Evolutionary conservation across 2,329 filamentous ascomycete genomes (phyloP).

Genomic region (Sporothrix luriei): DNA sequence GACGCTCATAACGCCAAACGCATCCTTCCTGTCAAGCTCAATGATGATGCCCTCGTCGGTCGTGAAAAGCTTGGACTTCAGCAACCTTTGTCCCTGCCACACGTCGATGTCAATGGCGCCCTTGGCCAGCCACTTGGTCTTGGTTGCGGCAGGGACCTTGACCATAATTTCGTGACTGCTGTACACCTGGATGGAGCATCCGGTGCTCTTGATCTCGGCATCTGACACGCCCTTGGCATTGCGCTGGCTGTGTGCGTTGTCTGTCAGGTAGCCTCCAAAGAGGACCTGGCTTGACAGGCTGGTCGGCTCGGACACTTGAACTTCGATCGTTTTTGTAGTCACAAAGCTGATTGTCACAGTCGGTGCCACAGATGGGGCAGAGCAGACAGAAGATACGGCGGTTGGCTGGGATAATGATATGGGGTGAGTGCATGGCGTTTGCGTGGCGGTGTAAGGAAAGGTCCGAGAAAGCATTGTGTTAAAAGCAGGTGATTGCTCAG

Average conservation of each 20-base stretch:
- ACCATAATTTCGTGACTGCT: slow-evolving; percentile 58
- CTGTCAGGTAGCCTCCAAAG: slow-evolving; percentile 49
- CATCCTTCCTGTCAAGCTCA: slow-evolving; percentile 56
- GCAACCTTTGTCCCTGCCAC: slow-evolving; percentile 50
- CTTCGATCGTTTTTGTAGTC: slow-evolving; percentile 44
- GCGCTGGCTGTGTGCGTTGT: slow-evolving; percentile 40
- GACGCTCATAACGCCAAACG: slow-evolving; percentile 60
- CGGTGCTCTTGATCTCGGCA: slow-evolving; percentile 40
- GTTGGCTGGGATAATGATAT: neutral
- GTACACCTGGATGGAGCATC: slow-evolving; percentile 52
- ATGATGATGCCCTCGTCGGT: slow-evolving; percentile 57
- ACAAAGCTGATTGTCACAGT: slow-evolving; percentile 45
- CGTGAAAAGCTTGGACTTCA: slow-evolving; percentile 54
- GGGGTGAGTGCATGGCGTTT: neutral
- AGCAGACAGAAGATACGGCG: slow-evolving; percentile 29
- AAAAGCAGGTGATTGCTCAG: neutral
- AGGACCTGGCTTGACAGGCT: slow-evolving; percentile 37
- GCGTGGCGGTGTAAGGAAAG: neutral
- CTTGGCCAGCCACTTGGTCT: slow-evolving; percentile 58
- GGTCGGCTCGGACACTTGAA: slow-evolving; percentile 35
- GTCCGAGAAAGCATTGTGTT: neutral
- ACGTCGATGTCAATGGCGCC: slow-evolving; percentile 61
- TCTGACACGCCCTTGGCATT: slow-evolving; percentile 34
- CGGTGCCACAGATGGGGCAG: slow-evolving; percentile 30
- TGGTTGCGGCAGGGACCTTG: slow-evolving; percentile 55